Conservation (phyloP, 176 grass and related monocot genomes). For the Zoysia japonica region DNA sequence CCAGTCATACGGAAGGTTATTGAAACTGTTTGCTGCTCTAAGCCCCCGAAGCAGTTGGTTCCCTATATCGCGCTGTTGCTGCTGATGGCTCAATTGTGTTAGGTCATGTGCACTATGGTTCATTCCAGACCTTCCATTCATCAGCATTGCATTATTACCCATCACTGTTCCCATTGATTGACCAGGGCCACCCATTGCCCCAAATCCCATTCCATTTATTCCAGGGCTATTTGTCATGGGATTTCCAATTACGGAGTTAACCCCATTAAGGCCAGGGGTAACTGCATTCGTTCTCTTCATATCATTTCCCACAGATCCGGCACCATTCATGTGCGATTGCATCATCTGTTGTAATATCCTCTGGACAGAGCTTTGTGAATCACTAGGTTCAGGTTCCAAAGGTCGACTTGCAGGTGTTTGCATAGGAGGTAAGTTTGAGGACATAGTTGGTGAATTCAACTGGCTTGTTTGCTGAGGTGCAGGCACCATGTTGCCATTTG, state of each 20-base stretch:
- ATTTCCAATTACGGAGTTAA: slow-evolving; percentile 55
- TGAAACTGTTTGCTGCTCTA: slow-evolving; percentile 71
- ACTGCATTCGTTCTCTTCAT: slow-evolving; percentile 59
- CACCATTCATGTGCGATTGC: slow-evolving; percentile 66
- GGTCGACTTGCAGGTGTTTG: slow-evolving; percentile 46
- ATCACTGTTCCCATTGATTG: slow-evolving; percentile 47
- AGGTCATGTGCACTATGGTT: slow-evolving; percentile 63
- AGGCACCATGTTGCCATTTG: slow-evolving; percentile 56
- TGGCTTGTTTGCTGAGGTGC: slow-evolving; percentile 51
- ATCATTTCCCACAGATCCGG: slow-evolving; percentile 39
- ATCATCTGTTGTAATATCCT: slow-evolving; percentile 82
- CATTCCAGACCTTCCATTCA: slow-evolving; percentile 69
- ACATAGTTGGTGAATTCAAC: slow-evolving; percentile 36
- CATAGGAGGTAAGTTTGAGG: slow-evolving; percentile 46
- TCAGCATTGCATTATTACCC: slow-evolving; percentile 53
- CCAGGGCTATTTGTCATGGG: slow-evolving; percentile 46
- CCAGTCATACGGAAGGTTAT: slow-evolving; percentile 83
- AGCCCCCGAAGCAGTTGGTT: slow-evolving; percentile 59
- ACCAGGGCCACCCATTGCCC: slow-evolving; percentile 46
- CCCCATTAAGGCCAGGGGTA: slow-evolving; percentile 42
- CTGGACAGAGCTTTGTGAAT: slow-evolving; percentile 78
- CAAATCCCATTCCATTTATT: slow-evolving; percentile 47
- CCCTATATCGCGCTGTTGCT: slow-evolving; percentile 72
- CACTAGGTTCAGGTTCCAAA: slow-evolving; percentile 57
- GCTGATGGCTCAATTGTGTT: slow-evolving; percentile 53